Base-by-base conservation (phyloP, 148 eudicot species). In the Vaccinium macrocarpon region DNA sequence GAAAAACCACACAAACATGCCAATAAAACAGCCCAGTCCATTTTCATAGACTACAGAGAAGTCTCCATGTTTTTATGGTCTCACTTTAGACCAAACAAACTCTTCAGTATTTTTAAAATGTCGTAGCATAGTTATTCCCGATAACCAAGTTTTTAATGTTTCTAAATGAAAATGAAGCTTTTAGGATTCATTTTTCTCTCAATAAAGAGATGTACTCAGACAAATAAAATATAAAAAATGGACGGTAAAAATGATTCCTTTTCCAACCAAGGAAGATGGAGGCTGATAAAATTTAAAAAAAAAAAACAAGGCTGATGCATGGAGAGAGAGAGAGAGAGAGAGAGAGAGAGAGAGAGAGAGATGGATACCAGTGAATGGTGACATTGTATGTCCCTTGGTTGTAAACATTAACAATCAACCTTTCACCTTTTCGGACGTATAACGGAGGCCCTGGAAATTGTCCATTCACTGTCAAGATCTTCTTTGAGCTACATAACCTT, bases 261-360 rank as follows among this genome's bases (percentile, higher is more conserved):
- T 42, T 32, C 35, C 35, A 32, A 32, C 46, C 46, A 42, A 42
- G 46, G 46, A 42, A 42, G 46, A 42, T 42, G 5, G 46, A 42
- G 46, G 6, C 46, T 4, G 46, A 42, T 42, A 42, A 42, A n/a
- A n/a, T n/a, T n/a, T n/a, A n/a, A 42, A 42, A 4, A 0, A 38
- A 38, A 38, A 38, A 38, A 38, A 38, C 42, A 0, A 38, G 42
- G 42, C 5, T 38, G 42, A 38, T 32, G 32, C 32, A 32, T 32
- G 32, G 42, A 35, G 38, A 35, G 38, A 35, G 38, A 35, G 61
- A 56, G 61, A 56, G 61, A 56, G 62, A n/a, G 68, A 46, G 78
- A 77, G 80, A 5, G 59, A 77, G 59, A 77, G 61, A 78, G 80
- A 78, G 80, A 52, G 80, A 78, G 81, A 78, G 81, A 78, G 62